A percentile compares a stretch with the other conserved stretches of the same genome.
These are phyloP conservation scores for Gaultheria prostrata DNA, from an alignment of 148 eudicot genomes.

Conservation along the genomic window DNA sequence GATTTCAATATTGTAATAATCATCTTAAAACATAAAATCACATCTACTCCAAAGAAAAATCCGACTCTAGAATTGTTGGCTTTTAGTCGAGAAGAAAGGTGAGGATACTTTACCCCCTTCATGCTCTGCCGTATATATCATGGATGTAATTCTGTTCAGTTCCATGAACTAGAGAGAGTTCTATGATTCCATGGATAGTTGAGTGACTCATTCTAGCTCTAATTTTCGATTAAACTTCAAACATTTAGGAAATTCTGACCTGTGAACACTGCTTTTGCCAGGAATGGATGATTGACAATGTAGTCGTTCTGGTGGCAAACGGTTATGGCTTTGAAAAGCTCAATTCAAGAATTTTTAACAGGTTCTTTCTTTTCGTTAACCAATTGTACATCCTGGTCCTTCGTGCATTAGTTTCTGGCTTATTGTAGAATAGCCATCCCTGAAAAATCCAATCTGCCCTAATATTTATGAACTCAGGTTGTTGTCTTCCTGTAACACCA, in stretches of 20 bases:
- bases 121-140: not conserved
- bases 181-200: not conserved
- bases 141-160: not conserved
- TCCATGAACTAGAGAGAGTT: slow-evolving; percentile 2
- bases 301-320: slow-evolving; percentile 78
- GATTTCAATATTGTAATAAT: too few species aligned
- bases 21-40: too few species aligned
- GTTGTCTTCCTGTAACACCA: not conserved
- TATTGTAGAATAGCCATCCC: not conserved
- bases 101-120: not conserved
- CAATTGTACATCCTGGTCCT: not conserved
- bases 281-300: slow-evolving; percentile 84
- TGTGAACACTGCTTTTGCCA: slow-evolving; percentile 22
- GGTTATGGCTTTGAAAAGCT: slow-evolving; percentile 76
- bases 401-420: not conserved
- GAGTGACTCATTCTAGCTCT: not conserved
- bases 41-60: not conserved
- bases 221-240: not conserved
- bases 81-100: not conserved
- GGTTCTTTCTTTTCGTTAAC: slow-evolving; percentile 37
- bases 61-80: too few species aligned
- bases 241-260: not conserved
- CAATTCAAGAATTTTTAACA: slow-evolving; percentile 72
- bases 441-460: not conserved
- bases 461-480: not conserved